Evolutionary conservation across 495 filamentous ascomycete species (phyloP).

Genomic region (Daldinia vernicosa): DNA sequence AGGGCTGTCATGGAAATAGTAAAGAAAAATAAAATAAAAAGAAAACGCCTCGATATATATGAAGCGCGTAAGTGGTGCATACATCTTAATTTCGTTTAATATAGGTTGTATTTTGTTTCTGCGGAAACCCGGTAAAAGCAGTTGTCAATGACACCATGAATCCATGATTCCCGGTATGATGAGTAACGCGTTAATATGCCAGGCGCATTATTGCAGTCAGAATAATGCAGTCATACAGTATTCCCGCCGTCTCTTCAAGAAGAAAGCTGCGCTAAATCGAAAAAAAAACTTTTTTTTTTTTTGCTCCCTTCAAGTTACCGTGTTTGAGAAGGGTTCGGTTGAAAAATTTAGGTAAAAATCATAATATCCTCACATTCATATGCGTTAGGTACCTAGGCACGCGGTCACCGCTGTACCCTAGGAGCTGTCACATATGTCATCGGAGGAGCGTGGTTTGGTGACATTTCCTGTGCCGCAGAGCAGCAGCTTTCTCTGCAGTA

Average conservation of each 20-base stretch:
- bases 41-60: constrained; percentile 1
- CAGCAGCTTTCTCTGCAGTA: constrained; percentile 23
- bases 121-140: constrained; percentile 1
- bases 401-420: constrained; percentile 3
- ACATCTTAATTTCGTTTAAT: neutral
- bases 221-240: neutral
- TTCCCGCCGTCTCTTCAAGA: neutral
- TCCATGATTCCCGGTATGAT: neutral
- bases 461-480: constrained; percentile 35
- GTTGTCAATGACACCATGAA: neutral
- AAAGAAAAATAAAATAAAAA: constrained; percentile 6
- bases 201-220: constrained; percentile 3
- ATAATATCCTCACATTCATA: neutral
- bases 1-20: constrained; percentile 16
- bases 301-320: constrained; percentile 5
- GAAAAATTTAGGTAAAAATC: constrained; percentile 1
- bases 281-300: neutral
- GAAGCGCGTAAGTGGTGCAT: constrained; percentile 1
- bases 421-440: constrained; percentile 34
- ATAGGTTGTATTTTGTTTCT: constrained; percentile 6
- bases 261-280: neutral
- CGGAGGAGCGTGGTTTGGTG: constrained; percentile 17
- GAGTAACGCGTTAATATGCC: constrained; percentile 4
- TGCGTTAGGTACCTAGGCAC: constrained; percentile 3
- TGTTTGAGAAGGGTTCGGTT: constrained; percentile 6